A percentile compares a stretch with the other conserved stretches of the same genome.
Evolutionary conservation across 345 rosid species (phyloP).

Genomic region (Eucalyptus camaldulensis): DNA sequence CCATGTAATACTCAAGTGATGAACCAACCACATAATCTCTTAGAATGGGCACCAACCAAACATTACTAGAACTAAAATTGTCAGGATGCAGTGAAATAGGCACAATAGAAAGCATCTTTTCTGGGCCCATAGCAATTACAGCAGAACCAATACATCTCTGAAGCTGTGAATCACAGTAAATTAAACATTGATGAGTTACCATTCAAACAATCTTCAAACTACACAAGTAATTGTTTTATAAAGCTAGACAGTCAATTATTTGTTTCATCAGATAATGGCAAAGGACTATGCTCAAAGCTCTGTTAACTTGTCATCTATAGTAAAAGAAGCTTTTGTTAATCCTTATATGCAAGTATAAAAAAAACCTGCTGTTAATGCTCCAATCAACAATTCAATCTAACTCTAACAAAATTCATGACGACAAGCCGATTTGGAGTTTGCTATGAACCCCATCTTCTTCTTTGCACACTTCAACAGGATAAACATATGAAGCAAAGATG

Average conservation of each 20-base stretch:
- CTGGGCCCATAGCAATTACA: conserved; percentile 76
- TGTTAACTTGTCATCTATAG: neutral
- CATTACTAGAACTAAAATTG: conserved; percentile 40
- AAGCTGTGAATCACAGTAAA: conserved; percentile 31
- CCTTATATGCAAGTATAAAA: neutral
- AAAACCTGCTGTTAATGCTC: neutral
- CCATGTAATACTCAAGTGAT: conserved; percentile 66
- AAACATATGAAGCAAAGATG: neutral
- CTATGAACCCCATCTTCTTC: neutral
- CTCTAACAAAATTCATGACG: neutral
- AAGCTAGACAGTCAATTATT: neutral
- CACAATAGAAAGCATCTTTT: conserved; percentile 46
- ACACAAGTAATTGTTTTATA: neutral
- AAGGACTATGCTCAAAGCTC: neutral
- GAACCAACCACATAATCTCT: conserved; percentile 53
- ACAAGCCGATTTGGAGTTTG: neutral
- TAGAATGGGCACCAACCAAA: conserved; percentile 79
- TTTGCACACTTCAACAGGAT: neutral
- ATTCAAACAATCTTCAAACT: neutral
- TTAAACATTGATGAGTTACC: neutral
- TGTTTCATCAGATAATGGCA: neutral
- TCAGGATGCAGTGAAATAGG: conserved; percentile 53
- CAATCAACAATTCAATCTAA: neutral
- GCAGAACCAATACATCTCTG: conserved; percentile 78
- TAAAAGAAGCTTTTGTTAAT: neutral